Percentiles rank a stretch among this genome's conserved stretches.
Evolutionary conservation across 345 rosid species (phyloP).

Genomic region (Capsella bursapastoris): DNA sequence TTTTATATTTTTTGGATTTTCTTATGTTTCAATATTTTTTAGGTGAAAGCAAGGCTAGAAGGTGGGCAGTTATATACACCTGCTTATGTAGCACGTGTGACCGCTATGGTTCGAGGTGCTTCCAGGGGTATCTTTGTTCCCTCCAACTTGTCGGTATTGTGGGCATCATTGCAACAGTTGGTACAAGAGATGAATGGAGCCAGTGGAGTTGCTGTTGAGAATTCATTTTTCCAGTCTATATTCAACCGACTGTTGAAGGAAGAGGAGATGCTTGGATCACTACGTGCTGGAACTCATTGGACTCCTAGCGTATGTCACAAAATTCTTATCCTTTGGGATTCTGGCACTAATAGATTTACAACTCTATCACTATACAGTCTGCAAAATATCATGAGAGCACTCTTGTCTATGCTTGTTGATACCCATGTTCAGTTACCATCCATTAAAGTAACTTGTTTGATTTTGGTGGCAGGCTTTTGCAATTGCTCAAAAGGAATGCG

Average conservation of each 20-base stretch:
- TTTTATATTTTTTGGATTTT: slow-evolving; percentile 17
- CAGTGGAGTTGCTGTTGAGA: slow-evolving; percentile 76
- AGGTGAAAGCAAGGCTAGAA: slow-evolving; percentile 99
- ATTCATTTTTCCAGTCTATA: slow-evolving; percentile 83
- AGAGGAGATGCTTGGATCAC: slow-evolving; percentile 86
- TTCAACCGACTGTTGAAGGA: slow-evolving; percentile 82
- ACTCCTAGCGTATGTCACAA: slow-evolving; percentile 78
- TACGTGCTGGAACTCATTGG: slow-evolving; percentile 98
- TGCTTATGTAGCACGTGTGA: slow-evolving; percentile 89
- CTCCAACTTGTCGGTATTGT: slow-evolving; percentile 69
- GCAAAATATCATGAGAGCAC: slow-evolving; percentile 16
- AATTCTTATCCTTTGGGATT: slow-evolving; percentile 24
- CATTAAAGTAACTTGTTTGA: slow-evolving; percentile 19
- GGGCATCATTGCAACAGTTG: slow-evolving; percentile 80
- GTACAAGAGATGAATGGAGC: slow-evolving; percentile 93
- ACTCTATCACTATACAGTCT: slow-evolving; percentile 5
- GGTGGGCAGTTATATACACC: slow-evolving; percentile 97
- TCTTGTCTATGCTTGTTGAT: slow-evolving; percentile 27
- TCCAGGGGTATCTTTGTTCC: slow-evolving; percentile 91
- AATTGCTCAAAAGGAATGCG: slow-evolving; percentile 86
- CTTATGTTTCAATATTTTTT: neutral
- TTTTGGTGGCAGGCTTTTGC: slow-evolving; percentile 74
- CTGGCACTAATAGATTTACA: slow-evolving; percentile 10
- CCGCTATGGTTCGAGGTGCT: slow-evolving; percentile 96
- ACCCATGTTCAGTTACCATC: slow-evolving; percentile 17